Conservation (phyloP, 2,329 filamentous ascomycete species). For the Xylaria sp. region DNA sequence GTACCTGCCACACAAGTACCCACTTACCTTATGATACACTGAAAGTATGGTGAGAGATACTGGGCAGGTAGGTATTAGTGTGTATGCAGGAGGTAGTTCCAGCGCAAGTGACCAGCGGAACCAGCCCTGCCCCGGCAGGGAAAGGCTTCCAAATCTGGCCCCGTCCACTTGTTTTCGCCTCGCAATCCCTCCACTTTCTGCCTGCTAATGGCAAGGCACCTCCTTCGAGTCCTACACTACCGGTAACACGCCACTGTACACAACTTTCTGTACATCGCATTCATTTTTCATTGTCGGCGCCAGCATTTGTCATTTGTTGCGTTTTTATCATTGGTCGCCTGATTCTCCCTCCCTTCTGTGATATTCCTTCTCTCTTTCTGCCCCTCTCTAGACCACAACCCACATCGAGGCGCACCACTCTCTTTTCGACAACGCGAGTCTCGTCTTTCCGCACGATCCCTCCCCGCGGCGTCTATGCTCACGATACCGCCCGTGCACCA, state of each 20-base stretch:
- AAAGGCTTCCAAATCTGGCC: constrained; percentile 26
- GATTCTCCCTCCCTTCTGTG: constrained; percentile 16
- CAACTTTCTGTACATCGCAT: constrained; percentile 23
- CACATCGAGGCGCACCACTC: constrained; percentile 29
- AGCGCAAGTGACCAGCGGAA: background rate
- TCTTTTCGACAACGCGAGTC: constrained; percentile 22
- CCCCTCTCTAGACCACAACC: constrained; percentile 11
- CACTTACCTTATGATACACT: background rate
- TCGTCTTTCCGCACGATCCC: constrained; percentile 6
- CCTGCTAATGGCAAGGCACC: constrained; percentile 2
- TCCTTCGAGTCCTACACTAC: constrained; percentile 6
- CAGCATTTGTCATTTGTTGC: constrained; percentile 29
- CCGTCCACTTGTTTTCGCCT: constrained; percentile 22
- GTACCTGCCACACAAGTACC: background rate
- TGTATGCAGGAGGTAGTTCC: background rate
- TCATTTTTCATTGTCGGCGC: constrained; percentile 21
- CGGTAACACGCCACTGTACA: constrained; percentile 1
- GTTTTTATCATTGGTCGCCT: constrained; percentile 26
- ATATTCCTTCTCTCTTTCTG: constrained; percentile 12
- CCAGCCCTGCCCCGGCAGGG: background rate
- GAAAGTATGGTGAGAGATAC: too few species aligned
- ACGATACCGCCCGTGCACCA: constrained; percentile 1
- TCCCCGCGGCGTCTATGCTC: constrained; percentile 16
- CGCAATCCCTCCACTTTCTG: constrained; percentile 18
- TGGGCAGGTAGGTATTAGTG: too few species aligned